A percentile compares a stretch with the other conserved stretches of the same genome.
phyloP scores from a whole-genome alignment of 225 moss, liverwort and hornwort species.

The Rhytidiadelphus loreus region DNA sequence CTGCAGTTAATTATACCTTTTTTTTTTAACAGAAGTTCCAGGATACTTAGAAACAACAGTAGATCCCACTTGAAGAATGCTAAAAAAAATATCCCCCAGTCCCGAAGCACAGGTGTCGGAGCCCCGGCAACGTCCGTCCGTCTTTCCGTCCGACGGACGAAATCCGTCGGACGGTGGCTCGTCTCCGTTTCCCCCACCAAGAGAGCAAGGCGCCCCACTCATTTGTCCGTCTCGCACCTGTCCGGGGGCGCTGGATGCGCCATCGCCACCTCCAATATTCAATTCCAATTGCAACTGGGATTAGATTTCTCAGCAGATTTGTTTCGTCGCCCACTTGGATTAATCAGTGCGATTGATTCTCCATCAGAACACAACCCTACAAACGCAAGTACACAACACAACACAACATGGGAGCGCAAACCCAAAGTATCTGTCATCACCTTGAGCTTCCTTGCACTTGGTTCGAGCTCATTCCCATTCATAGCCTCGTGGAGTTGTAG shows the following conservation, averaged over 20 bases:
- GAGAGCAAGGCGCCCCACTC: too few species aligned
- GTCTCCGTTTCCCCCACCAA: background rate
- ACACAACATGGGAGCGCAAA: background rate
- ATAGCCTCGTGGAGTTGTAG: background rate
- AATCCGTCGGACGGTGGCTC: background rate
- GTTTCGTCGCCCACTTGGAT: background rate
- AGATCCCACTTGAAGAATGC: background rate
- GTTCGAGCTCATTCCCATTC: background rate
- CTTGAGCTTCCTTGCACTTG: background rate
- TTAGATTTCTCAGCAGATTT: background rate
- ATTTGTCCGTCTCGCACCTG: background rate
- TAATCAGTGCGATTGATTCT: background rate
- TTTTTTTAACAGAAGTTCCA: background rate
- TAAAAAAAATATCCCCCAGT: background rate
- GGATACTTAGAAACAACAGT: background rate
- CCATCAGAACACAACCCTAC: background rate
- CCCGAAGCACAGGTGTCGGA: background rate
- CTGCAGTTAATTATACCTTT: background rate
- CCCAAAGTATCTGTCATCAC: background rate
- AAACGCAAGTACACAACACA: background rate
- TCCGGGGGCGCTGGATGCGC: background rate
- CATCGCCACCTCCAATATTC: background rate
- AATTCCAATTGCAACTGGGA: background rate
- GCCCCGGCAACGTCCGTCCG: background rate
- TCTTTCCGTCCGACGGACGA: background rate